A percentile compares a stretch with the other conserved stretches of the same genome.
These are phyloP conservation scores for Claviceps purpurea DNA, from an alignment of 2,329 filamentous ascomycete species.

Conservation along the genomic window DNA sequence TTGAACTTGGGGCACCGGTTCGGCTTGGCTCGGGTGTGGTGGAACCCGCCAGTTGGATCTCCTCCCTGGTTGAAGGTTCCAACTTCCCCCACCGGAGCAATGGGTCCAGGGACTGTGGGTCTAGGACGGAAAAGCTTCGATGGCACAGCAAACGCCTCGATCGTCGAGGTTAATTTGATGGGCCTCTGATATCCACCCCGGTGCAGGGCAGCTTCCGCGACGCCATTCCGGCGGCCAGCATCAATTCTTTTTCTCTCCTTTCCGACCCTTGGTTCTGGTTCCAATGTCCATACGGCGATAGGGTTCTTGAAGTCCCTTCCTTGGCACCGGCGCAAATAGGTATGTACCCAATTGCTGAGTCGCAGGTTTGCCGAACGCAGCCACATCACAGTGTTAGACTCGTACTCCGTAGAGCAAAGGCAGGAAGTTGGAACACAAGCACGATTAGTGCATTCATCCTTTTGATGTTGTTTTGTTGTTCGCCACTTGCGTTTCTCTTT, in stretches of 20 bases:
- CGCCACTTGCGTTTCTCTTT: too few species aligned
- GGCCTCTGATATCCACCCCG: background rate
- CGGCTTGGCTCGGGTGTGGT: background rate
- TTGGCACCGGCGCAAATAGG: background rate
- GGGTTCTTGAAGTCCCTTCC: background rate
- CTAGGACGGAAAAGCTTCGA: conserved; percentile 2
- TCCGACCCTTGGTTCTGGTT: background rate
- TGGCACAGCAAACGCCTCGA: conserved; percentile 4
- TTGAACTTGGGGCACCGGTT: background rate
- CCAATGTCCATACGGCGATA: background rate
- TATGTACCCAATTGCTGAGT: background rate
- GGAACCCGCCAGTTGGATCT: background rate
- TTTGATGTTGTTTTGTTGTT: background rate
- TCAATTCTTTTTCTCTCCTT: background rate
- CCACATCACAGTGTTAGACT: too few species aligned
- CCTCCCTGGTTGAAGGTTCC: background rate
- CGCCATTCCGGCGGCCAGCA: background rate
- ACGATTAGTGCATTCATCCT: background rate
- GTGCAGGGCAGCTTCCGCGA: background rate
- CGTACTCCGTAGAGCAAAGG: too few species aligned
- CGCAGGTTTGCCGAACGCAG: background rate
- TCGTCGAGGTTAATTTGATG: conserved; percentile 1
- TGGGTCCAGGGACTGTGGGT: background rate
- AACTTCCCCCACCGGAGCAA: background rate
- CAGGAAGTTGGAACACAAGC: background rate